These are phyloP conservation scores for Calonectria pseudoreteaudii DNA, from an alignment of 2,329 filamentous ascomycete genomes.

Conservation along the genomic window DNA sequence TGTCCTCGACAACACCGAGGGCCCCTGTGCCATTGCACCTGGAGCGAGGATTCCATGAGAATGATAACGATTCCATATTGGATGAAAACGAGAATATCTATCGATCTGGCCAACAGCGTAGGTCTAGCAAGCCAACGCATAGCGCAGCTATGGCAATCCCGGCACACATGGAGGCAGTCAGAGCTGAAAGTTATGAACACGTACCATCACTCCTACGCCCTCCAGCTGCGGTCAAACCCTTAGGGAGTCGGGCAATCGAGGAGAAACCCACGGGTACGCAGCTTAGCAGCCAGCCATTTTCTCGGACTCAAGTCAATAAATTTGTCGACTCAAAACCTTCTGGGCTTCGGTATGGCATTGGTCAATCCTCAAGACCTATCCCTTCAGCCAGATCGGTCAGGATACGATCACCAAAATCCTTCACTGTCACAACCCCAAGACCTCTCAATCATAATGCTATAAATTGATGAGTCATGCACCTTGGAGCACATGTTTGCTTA, in stretches of 20 bases:
- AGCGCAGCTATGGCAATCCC: not conserved
- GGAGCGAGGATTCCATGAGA: constrained; percentile 49
- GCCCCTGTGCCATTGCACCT: constrained; percentile 57
- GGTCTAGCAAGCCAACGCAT: constrained; percentile 16
- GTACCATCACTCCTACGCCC: constrained; percentile 14
- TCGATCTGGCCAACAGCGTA: constrained; percentile 20
- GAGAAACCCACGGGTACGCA: constrained; percentile 23
- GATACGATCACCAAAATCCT: constrained; percentile 38
- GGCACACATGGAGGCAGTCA: constrained; percentile 1
- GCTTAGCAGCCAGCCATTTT: constrained; percentile 19
- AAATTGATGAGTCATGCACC: constrained; percentile 23
- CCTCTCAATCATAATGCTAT: constrained; percentile 20
- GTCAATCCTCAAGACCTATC: constrained; percentile 21
- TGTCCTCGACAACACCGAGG: constrained; percentile 57
- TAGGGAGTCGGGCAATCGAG: constrained; percentile 22
- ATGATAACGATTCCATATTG: constrained; percentile 22
- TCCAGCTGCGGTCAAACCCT: constrained; percentile 16
- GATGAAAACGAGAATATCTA: not conserved
- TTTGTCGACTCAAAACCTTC: constrained; percentile 35
- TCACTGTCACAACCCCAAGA: constrained; percentile 26
- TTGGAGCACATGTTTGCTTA: not conserved
- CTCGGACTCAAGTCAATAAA: constrained; percentile 26
- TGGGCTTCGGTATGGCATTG: constrained; percentile 26
- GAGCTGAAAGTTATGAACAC: constrained; percentile 8
- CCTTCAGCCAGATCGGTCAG: constrained; percentile 39